phyloP scores from a whole-genome alignment of 345 rosid genomes.

The Combretum micranthum region DNA sequence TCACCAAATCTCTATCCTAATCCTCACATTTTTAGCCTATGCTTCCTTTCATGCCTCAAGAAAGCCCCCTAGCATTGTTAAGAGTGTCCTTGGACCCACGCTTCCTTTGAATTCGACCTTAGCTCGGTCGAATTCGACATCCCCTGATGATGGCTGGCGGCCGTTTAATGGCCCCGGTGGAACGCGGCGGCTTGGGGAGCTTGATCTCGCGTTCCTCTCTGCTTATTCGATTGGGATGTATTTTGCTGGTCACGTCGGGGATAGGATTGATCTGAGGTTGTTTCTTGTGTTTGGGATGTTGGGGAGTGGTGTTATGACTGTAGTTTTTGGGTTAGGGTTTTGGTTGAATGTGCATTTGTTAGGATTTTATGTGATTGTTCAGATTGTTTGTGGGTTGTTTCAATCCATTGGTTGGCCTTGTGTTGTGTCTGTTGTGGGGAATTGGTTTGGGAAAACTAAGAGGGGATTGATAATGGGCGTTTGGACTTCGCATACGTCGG shows the following conservation, averaged over 20 bases:
- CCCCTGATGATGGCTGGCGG: conserved; percentile 59
- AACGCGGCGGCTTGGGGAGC: conserved; percentile 74
- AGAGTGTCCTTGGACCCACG: conserved; percentile 77
- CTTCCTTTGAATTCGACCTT: conserved; percentile 17
- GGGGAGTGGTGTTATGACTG: conserved; percentile 74
- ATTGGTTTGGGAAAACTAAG: conserved; percentile 87
- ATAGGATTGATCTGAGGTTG: conserved; percentile 70
- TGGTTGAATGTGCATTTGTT: conserved; percentile 68
- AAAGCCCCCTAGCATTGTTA: conserved; percentile 93
- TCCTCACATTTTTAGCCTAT: conserved; percentile 72
- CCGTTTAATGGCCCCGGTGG: conserved; percentile 71
- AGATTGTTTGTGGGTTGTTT: conserved; percentile 73
- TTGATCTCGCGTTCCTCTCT: conserved; percentile 77
- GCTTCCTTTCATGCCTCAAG: conserved; percentile 95
- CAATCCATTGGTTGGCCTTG: conserved; percentile 99
- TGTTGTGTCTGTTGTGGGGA: conserved; percentile 86
- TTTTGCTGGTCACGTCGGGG: conserved; percentile 80
- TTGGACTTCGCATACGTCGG: conserved; percentile 85
- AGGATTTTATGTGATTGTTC: conserved; percentile 49
- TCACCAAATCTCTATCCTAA: conserved; percentile 48
- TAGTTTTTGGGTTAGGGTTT: conserved; percentile 70
- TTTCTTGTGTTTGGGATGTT: conserved; percentile 91
- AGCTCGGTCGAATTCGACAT: conserved; percentile 13
- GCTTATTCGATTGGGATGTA: conserved; percentile 79
- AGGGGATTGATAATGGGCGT: conserved; percentile 91